Conservation (phyloP, 164 flowering plant genomes). For the Liriodendron chinense region DNA sequence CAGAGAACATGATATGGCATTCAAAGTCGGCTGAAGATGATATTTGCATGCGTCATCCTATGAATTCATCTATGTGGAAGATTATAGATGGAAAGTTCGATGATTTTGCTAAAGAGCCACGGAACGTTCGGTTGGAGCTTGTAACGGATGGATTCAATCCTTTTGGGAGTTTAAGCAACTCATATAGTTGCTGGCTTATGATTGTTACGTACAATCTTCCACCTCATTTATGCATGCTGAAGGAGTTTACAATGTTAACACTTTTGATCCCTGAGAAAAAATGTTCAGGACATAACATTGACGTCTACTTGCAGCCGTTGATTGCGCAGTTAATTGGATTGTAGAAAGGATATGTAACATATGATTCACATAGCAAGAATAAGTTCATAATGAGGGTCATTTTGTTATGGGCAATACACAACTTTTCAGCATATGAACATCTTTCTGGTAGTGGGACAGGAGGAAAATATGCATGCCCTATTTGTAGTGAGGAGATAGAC, state of each 20-base stretch:
- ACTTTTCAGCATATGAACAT: neutral
- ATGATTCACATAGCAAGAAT: neutral
- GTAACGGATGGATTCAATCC: too few relatives aligned
- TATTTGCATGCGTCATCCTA: neutral
- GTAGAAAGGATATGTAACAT: too few relatives aligned
- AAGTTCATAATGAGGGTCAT: neutral
- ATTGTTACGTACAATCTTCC: neutral
- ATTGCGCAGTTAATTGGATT: neutral
- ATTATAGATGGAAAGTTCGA: neutral
- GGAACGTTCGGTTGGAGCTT: neutral
- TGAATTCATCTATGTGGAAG: neutral
- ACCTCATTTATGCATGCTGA: neutral
- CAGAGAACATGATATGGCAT: neutral
- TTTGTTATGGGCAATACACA: neutral
- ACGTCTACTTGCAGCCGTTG: neutral
- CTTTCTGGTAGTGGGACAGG: neutral
- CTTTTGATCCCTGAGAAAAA: too few relatives aligned
- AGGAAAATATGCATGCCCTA: too few relatives aligned
- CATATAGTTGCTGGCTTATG: neutral
- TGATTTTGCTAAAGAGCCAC: neutral
- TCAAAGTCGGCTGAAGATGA: neutral
- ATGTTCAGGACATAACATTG: neutral
- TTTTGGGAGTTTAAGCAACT: too few relatives aligned
- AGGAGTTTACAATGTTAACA: neutral
- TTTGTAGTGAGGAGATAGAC: neutral